Evolutionary conservation across 2,329 filamentous ascomycete species (phyloP).

Genomic region (Ceratocystis diversiconidia): DNA sequence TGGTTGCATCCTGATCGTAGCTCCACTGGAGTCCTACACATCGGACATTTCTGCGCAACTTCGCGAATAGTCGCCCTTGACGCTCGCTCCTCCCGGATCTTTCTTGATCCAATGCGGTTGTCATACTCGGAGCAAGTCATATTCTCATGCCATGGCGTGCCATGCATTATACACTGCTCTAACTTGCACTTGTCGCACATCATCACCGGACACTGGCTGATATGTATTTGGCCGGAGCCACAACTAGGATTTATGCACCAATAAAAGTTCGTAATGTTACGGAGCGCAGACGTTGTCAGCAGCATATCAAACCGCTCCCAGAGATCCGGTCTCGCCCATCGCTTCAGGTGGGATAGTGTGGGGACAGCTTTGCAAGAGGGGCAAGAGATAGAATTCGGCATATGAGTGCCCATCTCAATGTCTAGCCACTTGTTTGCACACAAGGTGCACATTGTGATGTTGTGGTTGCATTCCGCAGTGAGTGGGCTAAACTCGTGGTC

Average conservation of each 20-base stretch:
- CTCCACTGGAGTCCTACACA: constrained; percentile 26
- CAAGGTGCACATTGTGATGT: constrained; percentile 2
- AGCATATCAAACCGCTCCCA: constrained; percentile 25
- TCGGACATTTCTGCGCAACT: constrained; percentile 26
- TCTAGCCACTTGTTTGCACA: constrained; percentile 14
- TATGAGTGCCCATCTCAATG: not conserved
- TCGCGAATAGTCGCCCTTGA: constrained; percentile 26
- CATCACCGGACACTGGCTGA: constrained; percentile 23
- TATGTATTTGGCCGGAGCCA: constrained; percentile 28
- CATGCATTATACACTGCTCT: constrained; percentile 26
- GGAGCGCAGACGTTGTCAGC: constrained; percentile 24
- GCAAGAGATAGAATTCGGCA: constrained; percentile 11
- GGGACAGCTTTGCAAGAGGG: not conserved
- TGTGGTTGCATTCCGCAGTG: constrained; percentile 7
- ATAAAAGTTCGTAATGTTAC: constrained; percentile 24
- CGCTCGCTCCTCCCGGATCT: constrained; percentile 24
- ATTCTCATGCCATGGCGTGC: constrained; percentile 27
- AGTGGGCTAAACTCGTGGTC: constrained; percentile 9
- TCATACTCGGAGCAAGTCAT: constrained; percentile 29
- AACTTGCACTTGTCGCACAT: constrained; percentile 25
- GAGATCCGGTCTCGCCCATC: constrained; percentile 12
- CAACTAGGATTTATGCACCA: constrained; percentile 29
- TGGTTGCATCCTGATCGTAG: constrained; percentile 30
- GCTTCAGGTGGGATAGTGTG: not conserved
- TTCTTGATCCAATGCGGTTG: constrained; percentile 21